Conservation (phyloP, 2,329 filamentous ascomycete species). For the Fusarium brevicatenulatum region DNA sequence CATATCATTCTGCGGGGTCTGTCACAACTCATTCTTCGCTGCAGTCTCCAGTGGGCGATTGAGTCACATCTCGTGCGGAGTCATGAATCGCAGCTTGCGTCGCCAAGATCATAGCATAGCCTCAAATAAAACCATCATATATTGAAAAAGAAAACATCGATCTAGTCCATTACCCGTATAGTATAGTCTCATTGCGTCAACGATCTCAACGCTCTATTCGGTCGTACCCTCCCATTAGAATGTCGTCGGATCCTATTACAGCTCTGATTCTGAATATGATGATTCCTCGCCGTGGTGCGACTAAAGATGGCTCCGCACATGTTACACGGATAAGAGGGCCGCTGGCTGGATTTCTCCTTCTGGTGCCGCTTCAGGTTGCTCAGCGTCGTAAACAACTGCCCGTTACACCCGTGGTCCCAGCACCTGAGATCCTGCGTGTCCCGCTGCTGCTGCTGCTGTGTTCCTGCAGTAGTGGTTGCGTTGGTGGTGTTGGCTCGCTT, state of each 20-base stretch:
- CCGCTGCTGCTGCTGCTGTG: neutral
- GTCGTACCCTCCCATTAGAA: neutral
- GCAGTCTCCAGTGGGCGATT: neutral
- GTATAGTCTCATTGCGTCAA: neutral
- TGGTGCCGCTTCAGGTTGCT: slow-evolving; percentile 3
- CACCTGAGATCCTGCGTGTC: neutral
- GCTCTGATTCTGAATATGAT: neutral
- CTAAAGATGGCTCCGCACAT: slow-evolving; percentile 2
- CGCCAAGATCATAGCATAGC: neutral
- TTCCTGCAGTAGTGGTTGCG: neutral
- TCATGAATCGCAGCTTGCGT: neutral
- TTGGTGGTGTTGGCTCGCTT: neutral
- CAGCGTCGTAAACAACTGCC: neutral
- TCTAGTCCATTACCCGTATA: neutral
- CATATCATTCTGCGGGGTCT: neutral
- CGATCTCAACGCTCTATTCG: neutral
- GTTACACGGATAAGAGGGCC: neutral
- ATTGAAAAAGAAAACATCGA: neutral
- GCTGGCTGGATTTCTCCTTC: neutral
- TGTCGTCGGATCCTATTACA: neutral
- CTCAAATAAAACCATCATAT: neutral
- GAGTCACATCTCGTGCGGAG: neutral
- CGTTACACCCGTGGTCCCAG: slow-evolving; percentile 7
- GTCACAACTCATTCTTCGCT: neutral
- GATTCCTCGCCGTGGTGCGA: neutral